Evolutionary conservation across 176 grass and related monocot species (phyloP), one percentile per base, ranked within the genome.

Genomic region (Oryza glumipatula): DNA sequence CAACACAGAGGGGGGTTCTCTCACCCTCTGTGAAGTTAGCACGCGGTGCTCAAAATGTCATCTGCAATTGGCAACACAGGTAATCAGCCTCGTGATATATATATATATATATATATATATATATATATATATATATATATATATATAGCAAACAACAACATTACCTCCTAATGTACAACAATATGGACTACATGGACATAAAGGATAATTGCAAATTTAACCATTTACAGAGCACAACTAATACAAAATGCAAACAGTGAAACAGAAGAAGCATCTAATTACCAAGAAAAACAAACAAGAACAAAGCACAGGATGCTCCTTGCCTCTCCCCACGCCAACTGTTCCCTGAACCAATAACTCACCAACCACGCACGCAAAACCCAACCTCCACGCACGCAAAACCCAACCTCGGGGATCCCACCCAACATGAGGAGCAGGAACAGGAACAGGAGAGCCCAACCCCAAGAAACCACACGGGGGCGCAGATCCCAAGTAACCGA

Each of bases 401-500:
- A 69, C 43, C 2, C 79, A 21, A 4, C 74, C 21, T 79, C 65
- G 61, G 38, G 61, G 78, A 13, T 39, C 84, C 75, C 80, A 60
- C 84, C 84, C 44, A 12, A 26, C 43, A 30, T 9, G 43, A 44
- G 44, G 43, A 44, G 44, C 78, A 49, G 72, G 74, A 26, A 44
- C 16, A 67, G 73, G 44, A 67, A 66, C 41, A 48, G 66, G 73
- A 75, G 61, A 41, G 38, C 65, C 38, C 30, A 32, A 32, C 30
- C 48, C 0, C 72, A 76, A 78, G 74, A 68, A n/a, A 45, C 79
- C 79, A 49, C 74, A 83, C 68, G 68, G 67, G 49, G 61, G 60
- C 60, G 74, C 68, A 23, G 80, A 90, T 86, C 88, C 84, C 84
- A 72, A 75, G 76, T 45, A 74, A 85, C 24, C 4, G 72, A 8